Conservation (phyloP, 2,329 filamentous ascomycete species). For the Penicillium psychrosexuale region DNA sequence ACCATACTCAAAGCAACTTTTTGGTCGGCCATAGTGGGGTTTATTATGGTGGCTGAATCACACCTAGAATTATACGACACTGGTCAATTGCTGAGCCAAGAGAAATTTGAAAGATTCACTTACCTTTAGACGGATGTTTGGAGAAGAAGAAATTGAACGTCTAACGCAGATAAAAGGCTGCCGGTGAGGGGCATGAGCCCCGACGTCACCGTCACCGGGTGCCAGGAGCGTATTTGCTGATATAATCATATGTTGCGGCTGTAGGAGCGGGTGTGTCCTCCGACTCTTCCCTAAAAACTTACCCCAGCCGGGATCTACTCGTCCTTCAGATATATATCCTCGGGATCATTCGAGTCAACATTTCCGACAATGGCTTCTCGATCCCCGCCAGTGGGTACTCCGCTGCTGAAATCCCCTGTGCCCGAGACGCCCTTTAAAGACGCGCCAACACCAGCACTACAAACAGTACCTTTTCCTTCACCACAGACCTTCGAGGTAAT, state of each 20-base stretch:
- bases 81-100: constrained; percentile 21
- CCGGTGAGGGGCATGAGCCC: constrained; percentile 35
- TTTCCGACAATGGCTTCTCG: constrained; percentile 35
- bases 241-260: background rate
- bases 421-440: constrained; percentile 37
- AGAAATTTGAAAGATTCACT: background rate
- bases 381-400: constrained; percentile 36
- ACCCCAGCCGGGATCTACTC: constrained; percentile 19
- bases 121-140: constrained; percentile 15
- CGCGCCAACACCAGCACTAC: constrained; percentile 46
- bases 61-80: constrained; percentile 10
- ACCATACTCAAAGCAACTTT: constrained; percentile 65
- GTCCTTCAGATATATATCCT: constrained; percentile 20
- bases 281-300: constrained; percentile 38
- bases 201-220: constrained; percentile 33
- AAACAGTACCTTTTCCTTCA: constrained; percentile 58
- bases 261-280: constrained; percentile 12
- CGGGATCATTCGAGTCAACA: constrained; percentile 10
- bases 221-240: constrained; percentile 5
- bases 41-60: constrained; percentile 15
- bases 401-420: constrained; percentile 42
- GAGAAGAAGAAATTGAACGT: constrained; percentile 10
- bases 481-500: constrained; percentile 83
- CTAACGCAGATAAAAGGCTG: constrained; percentile 13
- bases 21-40: constrained; percentile 61